Base-by-base conservation (phyloP, 1,284 basidiomycete genomes). In the Rhodofomes roseus region DNA sequence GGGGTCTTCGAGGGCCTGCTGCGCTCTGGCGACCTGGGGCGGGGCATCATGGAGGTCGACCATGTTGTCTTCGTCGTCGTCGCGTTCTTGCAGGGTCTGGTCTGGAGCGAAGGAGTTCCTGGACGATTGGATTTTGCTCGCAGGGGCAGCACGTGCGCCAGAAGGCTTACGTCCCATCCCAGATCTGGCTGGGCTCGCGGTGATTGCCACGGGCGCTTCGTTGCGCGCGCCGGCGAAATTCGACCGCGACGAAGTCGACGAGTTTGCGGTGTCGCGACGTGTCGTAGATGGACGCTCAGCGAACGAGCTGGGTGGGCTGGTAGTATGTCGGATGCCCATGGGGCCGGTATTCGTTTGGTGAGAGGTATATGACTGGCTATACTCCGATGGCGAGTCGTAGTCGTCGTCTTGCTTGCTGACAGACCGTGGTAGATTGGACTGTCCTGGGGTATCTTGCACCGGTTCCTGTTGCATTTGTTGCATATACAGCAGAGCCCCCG, bases 71-170 rank as follows among this genome's bases (percentile, higher is more conserved):
- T 62, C 53, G 59, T 60, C 61, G 61, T 61, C 60, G 60, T 60
- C 59, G 50, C 51, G 55, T 46, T 60, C 57, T 6, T 50, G 46
- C 29, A 62, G 58, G 41, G 62, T 56, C 43, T 56, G 60, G 53
- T 62, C 58, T 34, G 59, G 56, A 31, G 63, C 23, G 58, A 60
- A 57, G 20, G 68, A 62, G 58, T 62, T n/a, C 34, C 50, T 52
- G 18, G 69, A 61, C 54, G 68, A 39, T 62, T 39, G 57, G 63
- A 64, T 63, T 64, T 68, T 70, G 59, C 62, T 68, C 58, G 69
- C 76, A 44, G 82, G 78, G 57, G 81, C 86, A 53, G 89, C 92
- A 84, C 93, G 89, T 83, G 93, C 92, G 41, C 92, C 93, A 48
- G 90, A 90, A 18, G 93, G 93, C 54, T 74, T 72, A 63, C 72